Conservation (phyloP, 1,284 basidiomycete species). For the Ceratobasidium sp. region DNA sequence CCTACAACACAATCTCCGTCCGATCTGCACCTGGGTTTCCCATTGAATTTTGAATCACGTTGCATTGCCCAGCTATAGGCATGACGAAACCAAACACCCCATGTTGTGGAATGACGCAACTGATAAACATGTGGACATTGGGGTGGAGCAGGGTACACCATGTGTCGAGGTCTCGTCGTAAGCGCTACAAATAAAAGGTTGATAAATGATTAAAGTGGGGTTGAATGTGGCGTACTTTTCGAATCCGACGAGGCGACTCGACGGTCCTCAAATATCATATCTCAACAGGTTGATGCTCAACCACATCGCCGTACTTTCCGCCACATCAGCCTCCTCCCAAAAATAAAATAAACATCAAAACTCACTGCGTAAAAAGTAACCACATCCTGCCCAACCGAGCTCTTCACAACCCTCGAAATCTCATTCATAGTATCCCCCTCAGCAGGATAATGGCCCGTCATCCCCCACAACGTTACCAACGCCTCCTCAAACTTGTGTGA, state of each 20-base stretch:
- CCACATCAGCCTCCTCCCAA: neutral
- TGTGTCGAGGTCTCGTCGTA: slow-evolving; percentile 16
- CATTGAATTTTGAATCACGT: slow-evolving; percentile 29
- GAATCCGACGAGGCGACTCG: slow-evolving; percentile 31
- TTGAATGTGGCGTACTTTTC: slow-evolving; percentile 4
- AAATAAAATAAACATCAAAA: neutral
- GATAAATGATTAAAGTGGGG: neutral
- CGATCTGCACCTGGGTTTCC: slow-evolving; percentile 15
- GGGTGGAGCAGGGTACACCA: slow-evolving; percentile 38
- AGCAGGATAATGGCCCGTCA: slow-evolving; percentile 36
- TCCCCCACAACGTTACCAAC: slow-evolving; percentile 27
- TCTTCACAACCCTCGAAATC: slow-evolving; percentile 26
- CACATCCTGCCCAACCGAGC: slow-evolving; percentile 34
- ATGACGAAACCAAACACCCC: slow-evolving; percentile 30
- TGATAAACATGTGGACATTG: slow-evolving; percentile 23
- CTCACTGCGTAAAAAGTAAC: slow-evolving; percentile 34
- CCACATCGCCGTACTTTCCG: slow-evolving; percentile 25
- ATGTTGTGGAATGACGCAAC: slow-evolving; percentile 20
- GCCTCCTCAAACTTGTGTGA: slow-evolving; percentile 25
- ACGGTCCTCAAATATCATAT: slow-evolving; percentile 20
- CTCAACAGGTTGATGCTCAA: slow-evolving; percentile 13
- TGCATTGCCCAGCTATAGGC: slow-evolving; percentile 5
- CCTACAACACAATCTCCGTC: slow-evolving; percentile 28
- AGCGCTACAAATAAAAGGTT: slow-evolving; percentile 1
- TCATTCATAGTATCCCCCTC: slow-evolving; percentile 37